Percentiles rank a stretch among this genome's conserved stretches.
phyloP scores from a whole-genome alignment of 75 land plant species.

The Sequoia sempervirens region DNA sequence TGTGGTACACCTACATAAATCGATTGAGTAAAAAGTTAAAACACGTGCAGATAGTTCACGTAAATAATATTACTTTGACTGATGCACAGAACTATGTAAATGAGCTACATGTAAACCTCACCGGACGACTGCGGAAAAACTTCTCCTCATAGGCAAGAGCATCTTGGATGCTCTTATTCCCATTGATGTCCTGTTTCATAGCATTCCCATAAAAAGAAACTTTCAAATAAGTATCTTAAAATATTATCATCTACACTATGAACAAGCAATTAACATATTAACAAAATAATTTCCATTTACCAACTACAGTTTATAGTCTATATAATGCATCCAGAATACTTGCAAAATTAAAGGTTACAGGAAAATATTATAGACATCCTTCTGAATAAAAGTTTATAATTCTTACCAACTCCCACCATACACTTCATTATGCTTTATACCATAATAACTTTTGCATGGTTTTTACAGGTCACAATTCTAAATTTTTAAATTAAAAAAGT shows the following conservation, averaged over 20 bases:
- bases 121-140: constrained; percentile 82
- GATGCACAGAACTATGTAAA: not conserved
- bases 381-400: not conserved
- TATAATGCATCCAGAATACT: not conserved
- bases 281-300: not conserved
- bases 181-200: constrained; percentile 65
- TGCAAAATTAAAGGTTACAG: not conserved
- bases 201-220: not conserved
- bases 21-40: not conserved
- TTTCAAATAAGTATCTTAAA: not conserved
- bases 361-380: not conserved
- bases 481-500: not conserved
- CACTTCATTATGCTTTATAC: not conserved
- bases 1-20: constrained; percentile 74
- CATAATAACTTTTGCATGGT: not conserved
- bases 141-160: constrained; percentile 83
- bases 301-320: not conserved
- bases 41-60: not conserved
- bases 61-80: not conserved
- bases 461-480: not conserved
- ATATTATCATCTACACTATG: not conserved
- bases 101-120: constrained; percentile 18
- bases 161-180: constrained; percentile 72
- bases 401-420: not conserved
- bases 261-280: not conserved